Percentiles rank a stretch among this genome's conserved stretches.
These are phyloP conservation scores for Suillus paluster DNA, from an alignment of 768 basidiomycete genomes.

Conservation along the genomic window DNA sequence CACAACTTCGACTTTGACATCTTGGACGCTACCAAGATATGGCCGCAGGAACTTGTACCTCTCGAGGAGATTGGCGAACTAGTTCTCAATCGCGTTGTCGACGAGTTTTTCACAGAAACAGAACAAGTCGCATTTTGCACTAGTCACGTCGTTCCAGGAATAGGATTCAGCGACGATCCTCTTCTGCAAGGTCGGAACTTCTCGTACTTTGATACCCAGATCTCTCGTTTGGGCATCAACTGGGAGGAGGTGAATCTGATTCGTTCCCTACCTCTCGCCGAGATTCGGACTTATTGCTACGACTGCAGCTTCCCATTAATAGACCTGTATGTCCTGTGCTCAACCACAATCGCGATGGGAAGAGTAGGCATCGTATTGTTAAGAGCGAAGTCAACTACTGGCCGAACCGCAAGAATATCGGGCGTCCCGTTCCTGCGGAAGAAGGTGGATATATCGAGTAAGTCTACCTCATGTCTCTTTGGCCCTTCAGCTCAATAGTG, in stretches of 20 bases:
- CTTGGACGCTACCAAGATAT: constrained; percentile 84
- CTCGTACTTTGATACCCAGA: constrained; percentile 86
- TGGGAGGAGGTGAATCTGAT: constrained; percentile 61
- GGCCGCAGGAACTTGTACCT: constrained; percentile 83
- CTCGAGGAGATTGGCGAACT: constrained; percentile 79
- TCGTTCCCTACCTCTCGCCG: background rate
- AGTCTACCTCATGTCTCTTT: constrained; percentile 18
- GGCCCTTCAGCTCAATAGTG: constrained; percentile 21
- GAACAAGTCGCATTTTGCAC: constrained; percentile 94
- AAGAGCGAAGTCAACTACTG: constrained; percentile 74
- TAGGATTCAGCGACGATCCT: constrained; percentile 78
- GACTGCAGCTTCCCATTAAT: constrained; percentile 75
- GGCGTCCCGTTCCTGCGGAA: constrained; percentile 48
- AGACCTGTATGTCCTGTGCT: constrained; percentile 76
- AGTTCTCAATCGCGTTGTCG: constrained; percentile 61
- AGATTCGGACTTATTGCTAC: background rate
- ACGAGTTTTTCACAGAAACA: constrained; percentile 84
- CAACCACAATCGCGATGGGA: constrained; percentile 70
- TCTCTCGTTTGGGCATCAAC: constrained; percentile 80
- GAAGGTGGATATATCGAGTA: constrained; percentile 66
- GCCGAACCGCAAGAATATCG: constrained; percentile 71
- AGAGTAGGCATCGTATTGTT: constrained; percentile 57
- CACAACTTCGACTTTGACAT: constrained; percentile 88
- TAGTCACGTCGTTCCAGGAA: constrained; percentile 57
- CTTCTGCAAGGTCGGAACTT: constrained; percentile 86